These are phyloP conservation scores for Cardamine resedifolia DNA, from an alignment of 345 rosid species.

Conservation along the genomic window DNA sequence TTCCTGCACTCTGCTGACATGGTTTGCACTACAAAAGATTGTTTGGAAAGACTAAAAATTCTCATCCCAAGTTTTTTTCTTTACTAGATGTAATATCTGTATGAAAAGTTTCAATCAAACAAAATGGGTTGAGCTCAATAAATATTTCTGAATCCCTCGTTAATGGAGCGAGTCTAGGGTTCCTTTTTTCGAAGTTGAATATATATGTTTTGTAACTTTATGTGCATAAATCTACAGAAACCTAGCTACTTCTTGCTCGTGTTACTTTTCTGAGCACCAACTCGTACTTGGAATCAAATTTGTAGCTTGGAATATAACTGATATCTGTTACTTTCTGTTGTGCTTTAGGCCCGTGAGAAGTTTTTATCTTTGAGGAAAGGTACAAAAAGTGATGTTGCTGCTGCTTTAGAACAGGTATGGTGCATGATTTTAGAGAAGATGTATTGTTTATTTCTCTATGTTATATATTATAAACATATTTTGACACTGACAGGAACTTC, in stretches of 20 bases:
- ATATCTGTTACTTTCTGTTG: slow-evolving; percentile 11
- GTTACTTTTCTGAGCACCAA: slow-evolving; percentile 4
- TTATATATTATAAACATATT: slow-evolving; percentile 7
- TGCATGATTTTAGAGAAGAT: slow-evolving; percentile 14
- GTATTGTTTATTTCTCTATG: neutral
- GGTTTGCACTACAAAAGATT: slow-evolving; percentile 3
- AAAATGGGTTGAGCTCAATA: neutral
- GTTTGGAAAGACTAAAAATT: neutral
- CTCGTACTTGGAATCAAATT: neutral
- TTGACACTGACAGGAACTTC: slow-evolving; percentile 74
- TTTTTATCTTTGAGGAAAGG: slow-evolving; percentile 94
- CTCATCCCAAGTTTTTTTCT: slow-evolving; percentile 1
- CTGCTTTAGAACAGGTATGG: slow-evolving; percentile 77
- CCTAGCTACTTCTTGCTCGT: neutral
- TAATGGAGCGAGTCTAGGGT: neutral
- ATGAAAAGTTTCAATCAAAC: neutral
- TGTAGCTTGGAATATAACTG: slow-evolving; percentile 2
- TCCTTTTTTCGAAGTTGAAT: neutral
- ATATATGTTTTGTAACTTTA: neutral
- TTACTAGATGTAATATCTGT: neutral
- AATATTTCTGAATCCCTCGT: neutral
- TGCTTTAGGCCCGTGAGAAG: slow-evolving; percentile 88
- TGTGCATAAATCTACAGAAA: slow-evolving; percentile 1
- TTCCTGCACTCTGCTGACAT: neutral
- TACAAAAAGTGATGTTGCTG: slow-evolving; percentile 70